These are phyloP conservation scores for Sphagnum contortum DNA, from an alignment of 225 moss, liverwort and hornwort species.

Conservation along the genomic window DNA sequence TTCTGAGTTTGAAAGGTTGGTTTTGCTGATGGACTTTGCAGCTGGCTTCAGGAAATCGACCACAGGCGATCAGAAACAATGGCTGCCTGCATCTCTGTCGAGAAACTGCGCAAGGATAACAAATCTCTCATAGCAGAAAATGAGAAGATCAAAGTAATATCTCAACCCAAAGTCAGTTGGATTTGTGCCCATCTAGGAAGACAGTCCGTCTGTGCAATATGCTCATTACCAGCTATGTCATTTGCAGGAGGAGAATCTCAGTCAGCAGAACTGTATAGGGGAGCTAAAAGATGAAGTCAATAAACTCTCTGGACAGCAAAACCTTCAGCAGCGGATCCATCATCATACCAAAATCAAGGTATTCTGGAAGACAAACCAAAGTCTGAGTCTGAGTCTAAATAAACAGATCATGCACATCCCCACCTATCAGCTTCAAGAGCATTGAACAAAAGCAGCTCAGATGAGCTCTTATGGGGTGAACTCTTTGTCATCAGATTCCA, in stretches of 20 bases:
- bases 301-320: constrained; percentile 70
- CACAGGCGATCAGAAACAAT: constrained; percentile 23
- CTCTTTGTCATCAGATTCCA: background rate
- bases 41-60: constrained; percentile 57
- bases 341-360: constrained; percentile 90
- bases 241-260: constrained; percentile 43
- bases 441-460: background rate
- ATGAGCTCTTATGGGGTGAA: background rate
- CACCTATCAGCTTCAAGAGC: background rate
- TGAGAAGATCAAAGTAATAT: constrained; percentile 32
- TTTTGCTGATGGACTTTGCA: constrained; percentile 4
- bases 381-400: background rate
- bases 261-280: constrained; percentile 47
- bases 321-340: constrained; percentile 72
- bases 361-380: background rate
- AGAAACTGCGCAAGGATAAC: constrained; percentile 23
- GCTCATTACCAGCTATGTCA: background rate
- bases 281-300: constrained; percentile 70
- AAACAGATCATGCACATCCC: background rate
- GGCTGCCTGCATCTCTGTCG: constrained; percentile 20
- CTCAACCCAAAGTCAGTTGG: too few species aligned
- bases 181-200: too few species aligned
- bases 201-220: background rate
- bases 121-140: constrained; percentile 19
- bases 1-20: background rate